These are phyloP conservation scores for Trametes gibbosa DNA, from an alignment of 768 basidiomycete species.

Conservation along the genomic window DNA sequence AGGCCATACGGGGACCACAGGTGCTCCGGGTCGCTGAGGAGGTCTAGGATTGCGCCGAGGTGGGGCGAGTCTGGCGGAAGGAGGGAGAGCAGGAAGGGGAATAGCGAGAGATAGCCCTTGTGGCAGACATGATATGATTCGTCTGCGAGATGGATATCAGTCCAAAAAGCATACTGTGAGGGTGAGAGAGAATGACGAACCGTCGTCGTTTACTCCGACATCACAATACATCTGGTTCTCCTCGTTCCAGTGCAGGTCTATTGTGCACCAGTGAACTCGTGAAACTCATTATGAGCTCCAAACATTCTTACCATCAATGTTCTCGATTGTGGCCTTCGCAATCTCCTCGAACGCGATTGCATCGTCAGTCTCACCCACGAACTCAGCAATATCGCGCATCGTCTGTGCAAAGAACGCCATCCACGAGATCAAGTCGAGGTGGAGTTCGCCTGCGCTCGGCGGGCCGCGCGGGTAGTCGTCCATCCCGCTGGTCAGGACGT, in stretches of 20 bases:
- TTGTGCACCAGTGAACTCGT: neutral
- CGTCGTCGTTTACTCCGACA: conserved; percentile 78
- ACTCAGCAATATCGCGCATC: conserved; percentile 87
- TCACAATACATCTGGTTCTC: conserved; percentile 93
- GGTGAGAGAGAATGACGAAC: conserved; percentile 37
- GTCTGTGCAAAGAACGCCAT: conserved; percentile 95
- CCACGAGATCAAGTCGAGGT: conserved; percentile 93
- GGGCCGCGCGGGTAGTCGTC: conserved; percentile 94
- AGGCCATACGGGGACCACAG: conserved; percentile 92
- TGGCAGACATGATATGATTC: conserved; percentile 92
- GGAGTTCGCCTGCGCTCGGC: conserved; percentile 88
- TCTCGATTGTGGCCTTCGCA: conserved; percentile 76
- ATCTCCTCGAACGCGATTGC: conserved; percentile 70
- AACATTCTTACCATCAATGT: conserved; percentile 69
- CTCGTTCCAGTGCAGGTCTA: conserved; percentile 93
- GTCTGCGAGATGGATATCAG: conserved; percentile 45
- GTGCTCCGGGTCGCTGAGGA: conserved; percentile 75
- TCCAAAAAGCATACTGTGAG: neutral
- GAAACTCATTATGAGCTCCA: neutral
- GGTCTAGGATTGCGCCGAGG: conserved; percentile 75
- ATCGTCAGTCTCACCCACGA: conserved; percentile 85
- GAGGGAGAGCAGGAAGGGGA: conserved; percentile 86
- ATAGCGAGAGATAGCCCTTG: conserved; percentile 89
- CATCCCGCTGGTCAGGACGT: conserved; percentile 93
- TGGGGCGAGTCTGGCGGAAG: conserved; percentile 76